These are phyloP conservation scores for Aegilops sharonensis DNA, from an alignment of 176 grass and related monocot genomes.

Conservation along the genomic window DNA sequence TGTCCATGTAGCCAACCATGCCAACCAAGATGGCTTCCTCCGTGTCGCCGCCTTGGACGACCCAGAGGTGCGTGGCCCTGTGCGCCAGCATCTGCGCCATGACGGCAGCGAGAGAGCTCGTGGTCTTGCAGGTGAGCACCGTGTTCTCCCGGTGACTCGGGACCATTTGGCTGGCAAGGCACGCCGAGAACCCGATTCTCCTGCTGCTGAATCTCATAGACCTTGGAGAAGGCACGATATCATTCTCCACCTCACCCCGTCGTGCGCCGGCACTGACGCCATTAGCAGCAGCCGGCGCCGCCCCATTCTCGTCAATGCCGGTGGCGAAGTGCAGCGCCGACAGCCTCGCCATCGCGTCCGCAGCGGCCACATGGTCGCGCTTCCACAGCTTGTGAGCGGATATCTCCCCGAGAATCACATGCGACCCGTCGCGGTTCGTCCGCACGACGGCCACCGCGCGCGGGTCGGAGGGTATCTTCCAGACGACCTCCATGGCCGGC, in stretches of 20 bases:
- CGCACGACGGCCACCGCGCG: conserved; percentile 46
- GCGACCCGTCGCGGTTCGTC: conserved; percentile 32
- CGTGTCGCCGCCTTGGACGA: conserved; percentile 20
- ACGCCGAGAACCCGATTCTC: conserved; percentile 24
- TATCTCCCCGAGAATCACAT: conserved; percentile 48
- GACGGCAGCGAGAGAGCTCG: conserved; percentile 59
- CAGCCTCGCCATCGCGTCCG: conserved; percentile 52
- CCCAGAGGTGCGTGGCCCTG: conserved; percentile 57
- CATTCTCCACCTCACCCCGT: background rate
- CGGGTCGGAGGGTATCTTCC: conserved; percentile 27
- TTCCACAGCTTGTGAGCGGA: conserved; percentile 60
- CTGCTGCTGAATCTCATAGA: conserved; percentile 16
- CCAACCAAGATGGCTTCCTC: conserved; percentile 46
- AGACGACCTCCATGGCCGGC: conserved; percentile 31
- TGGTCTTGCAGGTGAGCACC: conserved; percentile 51
- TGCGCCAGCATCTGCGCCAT: conserved; percentile 71
- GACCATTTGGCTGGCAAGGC: conserved; percentile 25
- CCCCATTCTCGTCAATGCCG: conserved; percentile 17
- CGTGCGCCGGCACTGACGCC: background rate
- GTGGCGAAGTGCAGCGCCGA: conserved; percentile 41
- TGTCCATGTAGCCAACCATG: conserved; percentile 51
- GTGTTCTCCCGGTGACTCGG: conserved; percentile 41
- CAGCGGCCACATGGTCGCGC: conserved; percentile 40
- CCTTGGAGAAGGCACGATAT: background rate
- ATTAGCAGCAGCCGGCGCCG: background rate